These are phyloP conservation scores for Bombardia bombarda DNA, from an alignment of 495 filamentous ascomycete genomes.

Conservation along the genomic window DNA sequence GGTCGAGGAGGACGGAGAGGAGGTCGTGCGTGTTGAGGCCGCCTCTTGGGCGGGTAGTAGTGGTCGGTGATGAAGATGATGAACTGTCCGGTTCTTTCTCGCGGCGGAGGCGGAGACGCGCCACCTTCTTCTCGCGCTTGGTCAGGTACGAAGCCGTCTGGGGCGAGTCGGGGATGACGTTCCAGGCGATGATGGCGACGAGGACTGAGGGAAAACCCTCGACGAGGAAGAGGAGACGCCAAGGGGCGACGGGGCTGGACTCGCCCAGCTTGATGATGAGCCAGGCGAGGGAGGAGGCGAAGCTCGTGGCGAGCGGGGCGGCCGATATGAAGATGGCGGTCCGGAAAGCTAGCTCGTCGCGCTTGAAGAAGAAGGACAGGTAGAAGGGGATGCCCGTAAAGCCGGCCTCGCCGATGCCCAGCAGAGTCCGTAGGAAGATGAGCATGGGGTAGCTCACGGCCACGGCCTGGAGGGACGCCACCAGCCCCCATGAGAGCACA, in stretches of 20 bases:
- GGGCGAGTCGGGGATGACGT: slow-evolving; percentile 66
- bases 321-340: slow-evolving; percentile 77
- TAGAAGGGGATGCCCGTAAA: slow-evolving; percentile 77
- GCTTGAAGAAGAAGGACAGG: slow-evolving; percentile 78
- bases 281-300: slow-evolving; percentile 77
- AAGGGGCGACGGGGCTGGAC: slow-evolving; percentile 58
- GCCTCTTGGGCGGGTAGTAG: slow-evolving; percentile 41
- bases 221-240: slow-evolving; percentile 80
- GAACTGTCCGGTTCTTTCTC: slow-evolving; percentile 8
- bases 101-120: slow-evolving; percentile 49
- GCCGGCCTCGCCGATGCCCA: slow-evolving; percentile 67
- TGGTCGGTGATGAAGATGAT: slow-evolving; percentile 24
- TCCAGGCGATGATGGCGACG: slow-evolving; percentile 60
- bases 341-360: slow-evolving; percentile 72
- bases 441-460: slow-evolving; percentile 62
- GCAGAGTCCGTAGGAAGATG: slow-evolving; percentile 55
- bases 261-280: slow-evolving; percentile 60
- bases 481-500: slow-evolving; percentile 58
- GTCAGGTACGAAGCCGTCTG: slow-evolving; percentile 62
- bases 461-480: slow-evolving; percentile 65
- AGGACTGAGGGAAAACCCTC: slow-evolving; percentile 73
- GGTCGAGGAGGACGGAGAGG: slow-evolving; percentile 43
- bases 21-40: slow-evolving; percentile 35
- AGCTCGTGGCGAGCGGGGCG: slow-evolving; percentile 74
- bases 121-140: slow-evolving; percentile 65